phyloP scores from a whole-genome alignment of 2,329 filamentous ascomycete species.

The Colletotrichum simmondsii region DNA sequence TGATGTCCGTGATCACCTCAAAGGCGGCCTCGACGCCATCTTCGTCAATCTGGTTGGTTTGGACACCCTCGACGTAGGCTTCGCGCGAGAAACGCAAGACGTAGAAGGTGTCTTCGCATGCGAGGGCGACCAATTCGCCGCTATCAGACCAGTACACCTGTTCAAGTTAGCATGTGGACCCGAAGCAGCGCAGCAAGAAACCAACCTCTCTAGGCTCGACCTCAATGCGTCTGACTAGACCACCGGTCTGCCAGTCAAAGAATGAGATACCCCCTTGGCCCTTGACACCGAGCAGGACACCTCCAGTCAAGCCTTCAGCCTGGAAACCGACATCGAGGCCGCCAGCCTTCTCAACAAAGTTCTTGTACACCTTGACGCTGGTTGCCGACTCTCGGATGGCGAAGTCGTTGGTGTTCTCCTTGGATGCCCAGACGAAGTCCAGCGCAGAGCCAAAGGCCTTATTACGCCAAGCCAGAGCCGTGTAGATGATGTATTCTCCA shows the following conservation, averaged over 20 bases:
- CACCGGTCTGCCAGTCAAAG: slow-evolving; percentile 94
- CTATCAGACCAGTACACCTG: slow-evolving; percentile 97
- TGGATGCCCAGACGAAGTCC: slow-evolving; percentile 96
- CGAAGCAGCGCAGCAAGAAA: not conserved
- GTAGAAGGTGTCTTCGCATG: slow-evolving; percentile 95
- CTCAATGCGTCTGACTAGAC: slow-evolving; percentile 91
- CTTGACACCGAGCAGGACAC: slow-evolving; percentile 91
- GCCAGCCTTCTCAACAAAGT: slow-evolving; percentile 91
- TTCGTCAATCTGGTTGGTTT: slow-evolving; percentile 83
- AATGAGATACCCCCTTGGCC: slow-evolving; percentile 95
- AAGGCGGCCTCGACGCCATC: slow-evolving; percentile 97
- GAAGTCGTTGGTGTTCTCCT: slow-evolving; percentile 98
- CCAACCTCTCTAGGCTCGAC: slow-evolving; percentile 68
- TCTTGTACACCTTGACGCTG: slow-evolving; percentile 97
- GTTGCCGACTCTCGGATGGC: slow-evolving; percentile 95
- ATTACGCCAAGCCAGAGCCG: slow-evolving; percentile 94
- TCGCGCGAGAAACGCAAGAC: slow-evolving; percentile 92
- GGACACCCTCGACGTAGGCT: slow-evolving; percentile 84
- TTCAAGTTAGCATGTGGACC: not conserved
- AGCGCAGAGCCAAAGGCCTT: slow-evolving; percentile 96
- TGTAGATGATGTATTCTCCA: slow-evolving; percentile 99
- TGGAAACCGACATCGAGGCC: slow-evolving; percentile 95
- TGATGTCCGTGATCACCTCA: slow-evolving; percentile 95
- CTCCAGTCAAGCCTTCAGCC: slow-evolving; percentile 89
- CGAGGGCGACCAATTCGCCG: slow-evolving; percentile 90